These are phyloP conservation scores for Lipomyces yamanashiensis DNA, from an alignment of 805 yeast species.

Conservation along the genomic window DNA sequence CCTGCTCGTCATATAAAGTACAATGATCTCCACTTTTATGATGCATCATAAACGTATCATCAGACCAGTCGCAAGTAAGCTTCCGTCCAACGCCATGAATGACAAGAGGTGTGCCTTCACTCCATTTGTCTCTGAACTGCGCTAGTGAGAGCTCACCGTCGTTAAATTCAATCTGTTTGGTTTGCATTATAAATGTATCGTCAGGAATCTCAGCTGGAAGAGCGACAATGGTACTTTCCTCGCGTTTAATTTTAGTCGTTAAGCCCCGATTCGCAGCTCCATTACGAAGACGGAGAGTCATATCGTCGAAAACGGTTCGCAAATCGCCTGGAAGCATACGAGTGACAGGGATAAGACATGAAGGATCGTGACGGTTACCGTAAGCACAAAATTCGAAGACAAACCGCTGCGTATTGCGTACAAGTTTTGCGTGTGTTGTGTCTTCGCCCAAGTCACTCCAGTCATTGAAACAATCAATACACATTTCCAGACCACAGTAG, in stretches of 20 bases:
- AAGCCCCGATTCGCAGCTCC: not conserved
- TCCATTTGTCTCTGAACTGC: constrained; percentile 27
- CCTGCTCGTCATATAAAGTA: constrained; percentile 12
- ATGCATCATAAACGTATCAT: constrained; percentile 6
- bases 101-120: constrained; percentile 25
- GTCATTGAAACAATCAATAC: constrained; percentile 29
- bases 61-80: constrained; percentile 24
- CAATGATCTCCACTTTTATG: constrained; percentile 20
- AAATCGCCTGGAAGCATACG: constrained; percentile 27
- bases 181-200: constrained; percentile 4
- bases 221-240: not conserved
- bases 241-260: not conserved
- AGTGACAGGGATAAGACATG: constrained; percentile 24
- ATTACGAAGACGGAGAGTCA: constrained; percentile 2
- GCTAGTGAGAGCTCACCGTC: constrained; percentile 14
- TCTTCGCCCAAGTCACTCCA: constrained; percentile 29
- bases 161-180: constrained; percentile 12
- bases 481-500: constrained; percentile 36
- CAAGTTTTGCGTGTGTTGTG: constrained; percentile 12
- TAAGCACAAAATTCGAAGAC: constrained; percentile 33
- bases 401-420: constrained; percentile 28
- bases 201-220: not conserved
- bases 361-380: constrained; percentile 27
- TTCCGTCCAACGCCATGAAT: constrained; percentile 16
- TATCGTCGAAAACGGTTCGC: constrained; percentile 8